Conservation (phyloP, 148 eudicot genomes). For the Vaccinium myrtillus region DNA sequence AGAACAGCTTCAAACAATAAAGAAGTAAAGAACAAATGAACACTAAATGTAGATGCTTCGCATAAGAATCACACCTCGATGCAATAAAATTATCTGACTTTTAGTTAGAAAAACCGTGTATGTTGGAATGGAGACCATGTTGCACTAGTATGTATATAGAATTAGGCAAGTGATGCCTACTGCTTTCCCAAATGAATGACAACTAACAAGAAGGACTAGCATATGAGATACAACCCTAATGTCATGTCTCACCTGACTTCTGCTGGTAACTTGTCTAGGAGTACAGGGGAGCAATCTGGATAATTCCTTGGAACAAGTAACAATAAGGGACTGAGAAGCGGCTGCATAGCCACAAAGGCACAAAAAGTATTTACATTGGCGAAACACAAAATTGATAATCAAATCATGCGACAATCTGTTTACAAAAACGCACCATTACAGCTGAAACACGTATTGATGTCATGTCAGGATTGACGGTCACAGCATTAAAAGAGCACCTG, state of each 20-base stretch:
- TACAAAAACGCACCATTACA: slow-evolving; percentile 54
- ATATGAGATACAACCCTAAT: neutral
- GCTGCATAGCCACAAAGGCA: slow-evolving; percentile 44
- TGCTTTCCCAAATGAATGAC: neutral
- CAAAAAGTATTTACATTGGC: neutral
- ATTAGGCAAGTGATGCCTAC: neutral
- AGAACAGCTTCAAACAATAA: neutral
- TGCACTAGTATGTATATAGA: neutral
- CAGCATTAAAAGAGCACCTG: slow-evolving; percentile 67
- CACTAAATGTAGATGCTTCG: neutral
- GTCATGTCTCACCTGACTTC: slow-evolving; percentile 59
- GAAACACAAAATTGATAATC: neutral
- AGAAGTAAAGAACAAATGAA: neutral
- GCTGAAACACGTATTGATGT: slow-evolving; percentile 61
- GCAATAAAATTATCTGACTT: neutral
- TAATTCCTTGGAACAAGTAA: slow-evolving; percentile 79
- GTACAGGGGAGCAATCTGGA: slow-evolving; percentile 74
- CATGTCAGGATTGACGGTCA: slow-evolving; percentile 62
- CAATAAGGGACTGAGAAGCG: slow-evolving; percentile 67
- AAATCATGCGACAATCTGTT: neutral
- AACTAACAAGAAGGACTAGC: neutral
- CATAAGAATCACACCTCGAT: neutral
- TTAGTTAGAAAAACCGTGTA: neutral
- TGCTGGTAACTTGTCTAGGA: slow-evolving; percentile 77
- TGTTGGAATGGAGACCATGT: neutral